These are phyloP conservation scores for Debaryomyces sp. DNA, from an alignment of 1,139 yeast genomes.

Conservation along the genomic window DNA sequence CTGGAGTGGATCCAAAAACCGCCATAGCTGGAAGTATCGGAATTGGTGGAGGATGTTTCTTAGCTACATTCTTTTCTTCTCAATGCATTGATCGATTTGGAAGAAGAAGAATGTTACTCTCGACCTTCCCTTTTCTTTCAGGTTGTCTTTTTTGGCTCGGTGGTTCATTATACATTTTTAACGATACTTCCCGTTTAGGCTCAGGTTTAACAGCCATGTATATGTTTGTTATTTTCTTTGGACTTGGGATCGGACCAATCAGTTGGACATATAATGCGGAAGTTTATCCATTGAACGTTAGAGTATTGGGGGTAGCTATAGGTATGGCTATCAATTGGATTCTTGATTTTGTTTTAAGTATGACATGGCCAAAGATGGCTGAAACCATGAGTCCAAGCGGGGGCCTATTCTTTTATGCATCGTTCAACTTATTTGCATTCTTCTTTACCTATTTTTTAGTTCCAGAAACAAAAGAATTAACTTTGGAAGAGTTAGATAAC, in stretches of 20 bases:
- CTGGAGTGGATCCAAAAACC: constrained; percentile 61
- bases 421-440: constrained; percentile 80
- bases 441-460: constrained; percentile 65
- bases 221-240: constrained; percentile 71
- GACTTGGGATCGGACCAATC: constrained; percentile 88
- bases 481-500: constrained; percentile 73
- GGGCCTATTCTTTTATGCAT: constrained; percentile 91
- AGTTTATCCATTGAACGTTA: constrained; percentile 79
- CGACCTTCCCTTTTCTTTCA: background rate
- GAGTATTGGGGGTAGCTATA: constrained; percentile 84
- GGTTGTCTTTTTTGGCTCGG: background rate
- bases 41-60: constrained; percentile 78
- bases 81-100: background rate
- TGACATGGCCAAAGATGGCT: constrained; percentile 79
- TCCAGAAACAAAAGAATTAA: constrained; percentile 71
- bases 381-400: constrained; percentile 75
- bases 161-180: constrained; percentile 17
- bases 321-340: constrained; percentile 89
- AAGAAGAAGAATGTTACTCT: background rate
- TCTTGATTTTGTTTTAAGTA: constrained; percentile 76
- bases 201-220: constrained; percentile 74
- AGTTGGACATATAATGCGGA: constrained; percentile 91
- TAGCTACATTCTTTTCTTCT: constrained; percentile 78
- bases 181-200: constrained; percentile 58
- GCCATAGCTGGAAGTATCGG: constrained; percentile 85